Evolutionary conservation across 441 rosid species (phyloP).

Genomic region (Manihot esculenta): DNA sequence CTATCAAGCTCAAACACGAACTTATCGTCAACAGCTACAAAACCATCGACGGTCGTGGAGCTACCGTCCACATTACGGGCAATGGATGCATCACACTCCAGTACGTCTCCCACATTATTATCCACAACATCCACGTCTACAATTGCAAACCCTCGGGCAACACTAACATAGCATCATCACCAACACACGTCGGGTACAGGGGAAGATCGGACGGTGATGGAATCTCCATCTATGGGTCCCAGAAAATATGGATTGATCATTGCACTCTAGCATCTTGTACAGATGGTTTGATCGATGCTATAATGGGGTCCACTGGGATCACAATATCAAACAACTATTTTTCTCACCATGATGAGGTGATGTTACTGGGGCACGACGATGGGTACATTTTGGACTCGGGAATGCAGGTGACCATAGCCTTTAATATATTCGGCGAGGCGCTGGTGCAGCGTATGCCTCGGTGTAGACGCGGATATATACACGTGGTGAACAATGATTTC

Average conservation of each 20-base stretch:
- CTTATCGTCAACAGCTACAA: slow-evolving; percentile 80
- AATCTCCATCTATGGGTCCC: slow-evolving; percentile 69
- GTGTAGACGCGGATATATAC: slow-evolving; percentile 80
- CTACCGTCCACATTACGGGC: slow-evolving; percentile 61
- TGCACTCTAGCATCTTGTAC: slow-evolving; percentile 66
- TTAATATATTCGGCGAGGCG: slow-evolving; percentile 65
- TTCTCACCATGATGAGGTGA: slow-evolving; percentile 79
- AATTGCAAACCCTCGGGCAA: slow-evolving; percentile 81
- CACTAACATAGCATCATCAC: slow-evolving; percentile 60
- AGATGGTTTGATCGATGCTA: slow-evolving; percentile 78
- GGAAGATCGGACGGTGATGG: slow-evolving; percentile 91
- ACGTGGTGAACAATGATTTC: slow-evolving; percentile 81
- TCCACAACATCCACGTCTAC: slow-evolving; percentile 77
- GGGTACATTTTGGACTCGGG: slow-evolving; percentile 50
- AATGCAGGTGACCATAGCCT: slow-evolving; percentile 85
- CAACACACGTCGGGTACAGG: slow-evolving; percentile 62
- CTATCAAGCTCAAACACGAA: neutral
- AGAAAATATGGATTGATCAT: slow-evolving; percentile 85
- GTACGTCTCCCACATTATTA: slow-evolving; percentile 65
- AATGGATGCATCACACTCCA: slow-evolving; percentile 78
- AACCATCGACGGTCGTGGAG: slow-evolving; percentile 86
- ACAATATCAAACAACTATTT: slow-evolving; percentile 77
- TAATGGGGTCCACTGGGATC: slow-evolving; percentile 84
- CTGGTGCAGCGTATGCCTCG: slow-evolving; percentile 91
- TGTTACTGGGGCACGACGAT: slow-evolving; percentile 84